Evolutionary conservation across 495 filamentous ascomycete genomes (phyloP).

Genomic region (Podospora bellae-mahoneyi): DNA sequence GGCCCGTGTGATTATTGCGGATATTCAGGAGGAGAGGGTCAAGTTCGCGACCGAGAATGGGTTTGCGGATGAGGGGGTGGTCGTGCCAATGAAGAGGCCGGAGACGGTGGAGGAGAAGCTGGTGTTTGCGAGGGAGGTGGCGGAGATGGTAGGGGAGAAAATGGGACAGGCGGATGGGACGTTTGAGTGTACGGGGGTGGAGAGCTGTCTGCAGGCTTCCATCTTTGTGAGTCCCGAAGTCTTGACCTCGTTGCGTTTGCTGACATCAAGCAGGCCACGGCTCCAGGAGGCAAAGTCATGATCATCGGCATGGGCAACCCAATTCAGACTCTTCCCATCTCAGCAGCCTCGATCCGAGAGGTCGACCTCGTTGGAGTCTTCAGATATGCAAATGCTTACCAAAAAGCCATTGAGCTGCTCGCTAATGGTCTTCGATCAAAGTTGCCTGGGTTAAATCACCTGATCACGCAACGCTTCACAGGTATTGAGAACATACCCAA

Average conservation of each 20-base stretch:
- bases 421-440: slow-evolving; percentile 43
- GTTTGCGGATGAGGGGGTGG: slow-evolving; percentile 60
- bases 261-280: slow-evolving; percentile 50
- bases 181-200: slow-evolving; percentile 93
- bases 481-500: slow-evolving; percentile 44
- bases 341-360: slow-evolving; percentile 81
- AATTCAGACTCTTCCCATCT: slow-evolving; percentile 80
- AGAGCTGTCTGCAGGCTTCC: slow-evolving; percentile 78
- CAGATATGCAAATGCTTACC: slow-evolving; percentile 83
- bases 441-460: slow-evolving; percentile 54
- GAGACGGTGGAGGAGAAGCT: slow-evolving; percentile 57
- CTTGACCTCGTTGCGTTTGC: not conserved
- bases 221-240: slow-evolving; percentile 61
- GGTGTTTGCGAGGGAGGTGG: slow-evolving; percentile 58
- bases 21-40: slow-evolving; percentile 71
- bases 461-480: slow-evolving; percentile 67
- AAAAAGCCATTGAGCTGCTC: slow-evolving; percentile 68
- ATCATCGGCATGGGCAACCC: slow-evolving; percentile 95
- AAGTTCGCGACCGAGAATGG: slow-evolving; percentile 67
- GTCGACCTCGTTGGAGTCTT: slow-evolving; percentile 91
- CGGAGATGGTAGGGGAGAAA: slow-evolving; percentile 46
- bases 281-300: slow-evolving; percentile 75
- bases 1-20: slow-evolving; percentile 62
- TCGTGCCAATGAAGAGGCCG: slow-evolving; percentile 58
- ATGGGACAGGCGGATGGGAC: slow-evolving; percentile 67